Evolutionary conservation across 208 protist genomes (phyloP).

Genomic region (Wallacemonas collosoma): DNA sequence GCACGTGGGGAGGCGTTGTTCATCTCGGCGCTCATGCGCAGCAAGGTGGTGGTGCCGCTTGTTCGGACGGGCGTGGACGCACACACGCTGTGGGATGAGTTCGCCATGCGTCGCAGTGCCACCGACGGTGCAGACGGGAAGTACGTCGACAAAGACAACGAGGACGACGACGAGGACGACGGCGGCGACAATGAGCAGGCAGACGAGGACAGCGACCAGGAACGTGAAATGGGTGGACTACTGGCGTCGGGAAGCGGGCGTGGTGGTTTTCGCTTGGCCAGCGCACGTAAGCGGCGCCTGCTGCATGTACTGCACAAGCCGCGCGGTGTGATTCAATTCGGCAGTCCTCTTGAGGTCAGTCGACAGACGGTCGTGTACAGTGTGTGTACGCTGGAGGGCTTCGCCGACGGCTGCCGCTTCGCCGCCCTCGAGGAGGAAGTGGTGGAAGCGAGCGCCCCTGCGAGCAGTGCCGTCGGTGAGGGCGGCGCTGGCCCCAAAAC

Average conservation of each 20-base stretch:
- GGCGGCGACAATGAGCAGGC: conserved; percentile 24
- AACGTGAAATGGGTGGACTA: conserved; percentile 21
- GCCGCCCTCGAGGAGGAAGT: conserved; percentile 80
- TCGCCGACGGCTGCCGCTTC: conserved; percentile 55
- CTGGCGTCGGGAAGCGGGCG: not conserved
- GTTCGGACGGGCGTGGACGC: conserved; percentile 25
- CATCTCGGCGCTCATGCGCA: conserved; percentile 87
- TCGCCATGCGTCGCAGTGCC: not conserved
- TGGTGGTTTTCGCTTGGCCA: not conserved
- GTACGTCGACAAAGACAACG: conserved; percentile 21
- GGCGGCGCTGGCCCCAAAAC: conserved; percentile 9
- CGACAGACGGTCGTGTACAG: conserved; percentile 77
- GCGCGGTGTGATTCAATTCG: conserved; percentile 60
- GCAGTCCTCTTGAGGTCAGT: conserved; percentile 66
- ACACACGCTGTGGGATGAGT: conserved; percentile 10
- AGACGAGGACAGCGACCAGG: conserved; percentile 22
- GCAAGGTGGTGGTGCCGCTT: conserved; percentile 73
- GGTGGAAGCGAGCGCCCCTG: conserved; percentile 33
- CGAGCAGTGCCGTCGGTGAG: not conserved
- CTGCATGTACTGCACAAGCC: not conserved
- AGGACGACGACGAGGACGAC: conserved; percentile 16
- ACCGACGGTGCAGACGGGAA: conserved; percentile 14
- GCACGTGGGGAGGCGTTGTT: conserved; percentile 96
- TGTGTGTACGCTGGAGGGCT: conserved; percentile 72
- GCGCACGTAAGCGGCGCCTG: not conserved